These are phyloP conservation scores for Raffaelea albimanens DNA, from an alignment of 2,329 filamentous ascomycete genomes.

Conservation along the genomic window DNA sequence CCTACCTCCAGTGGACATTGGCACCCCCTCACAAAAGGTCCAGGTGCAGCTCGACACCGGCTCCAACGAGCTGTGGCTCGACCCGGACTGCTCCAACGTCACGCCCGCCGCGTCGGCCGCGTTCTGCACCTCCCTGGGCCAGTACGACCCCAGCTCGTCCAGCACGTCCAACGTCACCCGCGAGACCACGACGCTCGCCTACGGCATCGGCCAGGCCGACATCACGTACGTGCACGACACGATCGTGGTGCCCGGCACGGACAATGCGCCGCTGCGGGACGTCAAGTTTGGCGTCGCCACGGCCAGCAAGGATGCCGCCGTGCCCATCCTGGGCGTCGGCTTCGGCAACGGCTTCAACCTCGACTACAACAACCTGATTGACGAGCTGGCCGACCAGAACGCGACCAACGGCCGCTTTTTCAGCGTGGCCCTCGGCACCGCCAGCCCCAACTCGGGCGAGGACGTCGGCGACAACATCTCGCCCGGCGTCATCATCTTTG, in stretches of 20 bases:
- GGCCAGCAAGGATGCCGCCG: conserved; percentile 29
- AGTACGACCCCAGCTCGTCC: conserved; percentile 28
- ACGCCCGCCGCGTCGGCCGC: conserved; percentile 17
- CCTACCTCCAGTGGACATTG: conserved; percentile 29
- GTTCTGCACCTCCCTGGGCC: conserved; percentile 31
- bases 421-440: conserved; percentile 22
- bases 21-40: conserved; percentile 37
- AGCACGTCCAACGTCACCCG: conserved; percentile 19
- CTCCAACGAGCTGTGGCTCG: conserved; percentile 48
- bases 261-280: conserved; percentile 27
- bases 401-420: conserved; percentile 31
- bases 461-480: conserved; percentile 8
- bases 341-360: conserved; percentile 35
- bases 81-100: conserved; percentile 44
- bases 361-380: conserved; percentile 35
- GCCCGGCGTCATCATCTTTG: conserved; percentile 28
- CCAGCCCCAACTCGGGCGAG: conserved; percentile 8
- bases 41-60: conserved; percentile 44
- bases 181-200: conserved; percentile 25
- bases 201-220: conserved; percentile 34
- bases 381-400: conserved; percentile 34
- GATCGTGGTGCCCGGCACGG: conserved; percentile 19
- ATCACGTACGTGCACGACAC: conserved; percentile 32
- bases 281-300: conserved; percentile 53
- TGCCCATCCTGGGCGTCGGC: conserved; percentile 61